A percentile compares a stretch with the other conserved stretches of the same genome.
These are phyloP conservation scores for Prinsepia uniflora DNA, from an alignment of 306 rosid genomes.

Conservation along the genomic window DNA sequence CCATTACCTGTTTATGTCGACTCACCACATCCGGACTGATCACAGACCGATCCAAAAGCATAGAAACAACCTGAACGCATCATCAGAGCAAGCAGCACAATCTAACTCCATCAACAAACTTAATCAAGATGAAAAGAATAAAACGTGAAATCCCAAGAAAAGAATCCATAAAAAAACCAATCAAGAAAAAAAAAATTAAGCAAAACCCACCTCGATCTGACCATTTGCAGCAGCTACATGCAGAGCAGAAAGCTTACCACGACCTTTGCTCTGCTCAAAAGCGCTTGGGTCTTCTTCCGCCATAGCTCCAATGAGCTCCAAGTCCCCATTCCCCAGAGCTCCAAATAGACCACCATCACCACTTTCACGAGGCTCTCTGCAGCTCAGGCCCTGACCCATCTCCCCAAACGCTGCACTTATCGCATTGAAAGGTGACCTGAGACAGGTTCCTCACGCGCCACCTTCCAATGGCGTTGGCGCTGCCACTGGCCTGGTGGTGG, in stretches of 20 bases:
- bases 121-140: neutral
- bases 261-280: slow-evolving; percentile 41
- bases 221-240: slow-evolving; percentile 81
- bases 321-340: slow-evolving; percentile 61
- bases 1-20: slow-evolving; percentile 62
- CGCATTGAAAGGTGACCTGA: slow-evolving; percentile 20
- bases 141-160: neutral
- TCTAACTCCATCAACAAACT: slow-evolving; percentile 10
- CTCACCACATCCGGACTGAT: slow-evolving; percentile 52
- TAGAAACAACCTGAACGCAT: slow-evolving; percentile 49
- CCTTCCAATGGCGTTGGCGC: slow-evolving; percentile 24
- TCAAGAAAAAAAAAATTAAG: neutral
- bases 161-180: neutral
- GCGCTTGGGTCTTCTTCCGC: slow-evolving; percentile 40
- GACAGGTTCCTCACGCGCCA: slow-evolving; percentile 38
- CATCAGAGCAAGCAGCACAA: slow-evolving; percentile 26
- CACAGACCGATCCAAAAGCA: slow-evolving; percentile 55
- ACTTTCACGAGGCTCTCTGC: slow-evolving; percentile 39
- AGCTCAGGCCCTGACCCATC: slow-evolving; percentile 82
- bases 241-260: slow-evolving; percentile 46
- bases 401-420: slow-evolving; percentile 23
- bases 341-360: slow-evolving; percentile 43
- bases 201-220: slow-evolving; percentile 64
- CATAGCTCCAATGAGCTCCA: slow-evolving; percentile 46
- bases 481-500: neutral